Evolutionary conservation across 371 early-diverging fungal genomes (phyloP).

Genomic region (Rhizopus delemar): DNA sequence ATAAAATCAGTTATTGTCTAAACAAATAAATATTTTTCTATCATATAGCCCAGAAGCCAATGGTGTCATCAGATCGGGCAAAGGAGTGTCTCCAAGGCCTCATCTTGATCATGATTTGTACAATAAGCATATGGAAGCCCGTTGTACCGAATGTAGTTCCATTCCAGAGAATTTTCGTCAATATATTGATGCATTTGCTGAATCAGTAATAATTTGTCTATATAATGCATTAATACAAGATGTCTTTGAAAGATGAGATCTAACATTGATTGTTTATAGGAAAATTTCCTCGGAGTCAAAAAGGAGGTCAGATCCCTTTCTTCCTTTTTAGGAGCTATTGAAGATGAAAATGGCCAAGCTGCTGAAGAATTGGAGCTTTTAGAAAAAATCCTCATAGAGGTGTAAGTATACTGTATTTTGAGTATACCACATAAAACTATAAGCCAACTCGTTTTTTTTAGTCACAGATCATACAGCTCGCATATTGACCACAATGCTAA

Average conservation of each 20-base stretch:
- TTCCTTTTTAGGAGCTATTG: background rate
- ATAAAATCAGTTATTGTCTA: background rate
- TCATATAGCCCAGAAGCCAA: slow-evolving; percentile 9
- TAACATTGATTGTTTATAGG: slow-evolving; percentile 5
- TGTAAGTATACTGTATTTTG: background rate
- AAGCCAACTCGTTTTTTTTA: slow-evolving; percentile 15
- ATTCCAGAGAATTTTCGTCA: slow-evolving; percentile 1
- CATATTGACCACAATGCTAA: slow-evolving; percentile 8
- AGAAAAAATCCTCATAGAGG: background rate
- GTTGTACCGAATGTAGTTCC: too few relatives aligned
- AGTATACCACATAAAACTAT: background rate
- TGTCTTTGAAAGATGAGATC: background rate
- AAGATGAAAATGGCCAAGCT: background rate
- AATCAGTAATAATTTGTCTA: slow-evolving; percentile 2
- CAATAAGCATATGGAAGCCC: slow-evolving; percentile 5
- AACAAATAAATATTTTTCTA: slow-evolving; percentile 4
- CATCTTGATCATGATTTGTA: slow-evolving; percentile 5
- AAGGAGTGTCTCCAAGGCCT: slow-evolving; percentile 3
- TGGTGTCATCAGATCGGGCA: slow-evolving; percentile 6
- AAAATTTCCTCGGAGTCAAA: background rate
- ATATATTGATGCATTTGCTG: slow-evolving; percentile 5
- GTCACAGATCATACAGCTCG: slow-evolving; percentile 8
- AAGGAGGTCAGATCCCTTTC: slow-evolving; percentile 7
- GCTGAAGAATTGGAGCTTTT: slow-evolving; percentile 1
- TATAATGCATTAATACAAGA: background rate